Conservation (phyloP, 2,329 filamentous ascomycete genomes). For the Rhynchosporium secalis region DNA sequence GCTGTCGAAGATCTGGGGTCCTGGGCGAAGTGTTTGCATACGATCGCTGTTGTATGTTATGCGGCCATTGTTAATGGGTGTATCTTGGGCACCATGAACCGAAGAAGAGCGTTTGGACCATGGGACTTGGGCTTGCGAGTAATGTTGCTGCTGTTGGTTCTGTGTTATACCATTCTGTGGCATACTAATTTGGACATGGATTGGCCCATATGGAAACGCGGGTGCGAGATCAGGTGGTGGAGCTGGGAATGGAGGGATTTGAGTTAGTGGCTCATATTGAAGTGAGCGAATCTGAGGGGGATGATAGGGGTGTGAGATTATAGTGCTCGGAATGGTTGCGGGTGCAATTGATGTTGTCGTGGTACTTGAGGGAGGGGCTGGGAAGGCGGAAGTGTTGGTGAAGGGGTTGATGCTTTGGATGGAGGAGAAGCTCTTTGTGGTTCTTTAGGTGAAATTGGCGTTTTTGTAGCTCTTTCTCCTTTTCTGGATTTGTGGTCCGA, state of each 20-base stretch:
- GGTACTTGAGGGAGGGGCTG: conserved; percentile 2
- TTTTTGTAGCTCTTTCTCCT: background rate
- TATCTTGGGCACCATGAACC: conserved; percentile 16
- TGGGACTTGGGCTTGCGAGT: background rate
- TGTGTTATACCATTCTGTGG: background rate
- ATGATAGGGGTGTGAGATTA: too few species aligned
- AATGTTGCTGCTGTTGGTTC: conserved; percentile 2
- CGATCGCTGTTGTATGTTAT: background rate
- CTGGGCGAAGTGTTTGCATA: conserved; percentile 5
- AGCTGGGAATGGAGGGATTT: conserved; percentile 12
- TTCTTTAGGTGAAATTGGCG: background rate
- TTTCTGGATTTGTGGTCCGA: conserved; percentile 38
- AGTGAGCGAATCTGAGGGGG: background rate
- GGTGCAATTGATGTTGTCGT: conserved; percentile 6
- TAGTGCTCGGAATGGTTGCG: conserved; percentile 3
- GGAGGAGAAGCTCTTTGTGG: background rate
- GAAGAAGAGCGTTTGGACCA: conserved; percentile 22
- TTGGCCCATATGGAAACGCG: conserved; percentile 8
- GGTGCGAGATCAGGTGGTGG: conserved; percentile 14
- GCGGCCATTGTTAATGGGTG: background rate
- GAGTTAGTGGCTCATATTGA: conserved; percentile 1
- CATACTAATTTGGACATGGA: background rate
- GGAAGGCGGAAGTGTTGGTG: background rate
- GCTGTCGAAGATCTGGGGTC: conserved; percentile 17
- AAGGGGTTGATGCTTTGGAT: background rate